These are phyloP conservation scores for Hermanozyma aechmeae DNA, from an alignment of 805 yeast species.

Conservation along the genomic window DNA sequence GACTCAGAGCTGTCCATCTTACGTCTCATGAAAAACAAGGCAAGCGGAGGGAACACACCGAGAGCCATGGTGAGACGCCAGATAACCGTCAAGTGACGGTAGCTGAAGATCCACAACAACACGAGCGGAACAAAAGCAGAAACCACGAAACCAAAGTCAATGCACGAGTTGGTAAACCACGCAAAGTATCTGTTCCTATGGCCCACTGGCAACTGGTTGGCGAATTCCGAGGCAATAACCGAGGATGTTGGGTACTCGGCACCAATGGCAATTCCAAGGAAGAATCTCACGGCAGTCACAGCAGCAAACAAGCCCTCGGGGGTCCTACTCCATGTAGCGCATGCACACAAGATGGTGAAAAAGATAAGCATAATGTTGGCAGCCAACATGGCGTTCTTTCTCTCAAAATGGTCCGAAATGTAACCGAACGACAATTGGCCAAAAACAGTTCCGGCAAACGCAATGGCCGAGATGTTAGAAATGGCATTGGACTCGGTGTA, in stretches of 20 bases:
- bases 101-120: slow-evolving; percentile 70
- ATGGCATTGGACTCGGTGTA: slow-evolving; percentile 61
- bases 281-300: slow-evolving; percentile 74
- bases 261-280: slow-evolving; percentile 88
- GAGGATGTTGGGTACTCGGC: slow-evolving; percentile 94
- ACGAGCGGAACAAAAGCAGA: slow-evolving; percentile 83
- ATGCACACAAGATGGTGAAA: slow-evolving; percentile 67
- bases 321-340: slow-evolving; percentile 61
- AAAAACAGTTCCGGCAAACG: slow-evolving; percentile 83
- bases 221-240: slow-evolving; percentile 88
- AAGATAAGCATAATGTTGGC: slow-evolving; percentile 70
- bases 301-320: slow-evolving; percentile 77
- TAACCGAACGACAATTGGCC: slow-evolving; percentile 81
- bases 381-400: slow-evolving; percentile 75
- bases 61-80: slow-evolving; percentile 90
- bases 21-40: slow-evolving; percentile 69
- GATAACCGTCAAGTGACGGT: slow-evolving; percentile 62
- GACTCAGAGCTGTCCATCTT: slow-evolving; percentile 66
- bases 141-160: slow-evolving; percentile 78
- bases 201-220: slow-evolving; percentile 70
- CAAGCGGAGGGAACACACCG: slow-evolving; percentile 82
- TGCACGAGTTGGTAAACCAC: slow-evolving; percentile 83
- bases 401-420: slow-evolving; percentile 67
- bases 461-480: slow-evolving; percentile 76
- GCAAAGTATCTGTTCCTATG: slow-evolving; percentile 81